Evolutionary conservation across 2,329 filamentous ascomycete genomes (phyloP).

Genomic region (Claviceps fusiformis): DNA sequence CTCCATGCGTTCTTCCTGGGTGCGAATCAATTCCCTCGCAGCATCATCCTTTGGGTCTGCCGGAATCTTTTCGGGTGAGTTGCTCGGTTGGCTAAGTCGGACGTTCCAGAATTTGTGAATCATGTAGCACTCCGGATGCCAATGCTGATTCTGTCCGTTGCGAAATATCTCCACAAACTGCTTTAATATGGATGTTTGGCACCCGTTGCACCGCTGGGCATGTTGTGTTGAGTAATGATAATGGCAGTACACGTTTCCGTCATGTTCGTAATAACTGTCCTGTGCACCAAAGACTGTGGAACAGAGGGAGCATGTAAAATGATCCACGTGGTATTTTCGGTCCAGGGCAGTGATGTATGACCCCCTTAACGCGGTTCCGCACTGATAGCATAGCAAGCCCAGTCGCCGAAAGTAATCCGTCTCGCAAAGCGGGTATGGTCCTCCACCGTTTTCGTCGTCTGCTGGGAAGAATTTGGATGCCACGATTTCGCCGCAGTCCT

Average conservation of each 20-base stretch:
- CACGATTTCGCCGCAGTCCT: slow-evolving; percentile 96
- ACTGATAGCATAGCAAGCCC: slow-evolving; percentile 81
- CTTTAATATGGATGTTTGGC: slow-evolving; percentile 92
- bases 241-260: slow-evolving; percentile 91
- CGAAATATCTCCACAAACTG: slow-evolving; percentile 98
- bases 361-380: slow-evolving; percentile 80
- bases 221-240: slow-evolving; percentile 98
- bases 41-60: slow-evolving; percentile 36
- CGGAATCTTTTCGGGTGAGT: slow-evolving; percentile 30
- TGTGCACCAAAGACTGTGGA: slow-evolving; percentile 96
- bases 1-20: slow-evolving; percentile 87
- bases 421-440: slow-evolving; percentile 91
- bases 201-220: slow-evolving; percentile 90
- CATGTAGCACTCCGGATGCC: slow-evolving; percentile 99
- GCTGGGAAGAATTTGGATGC: slow-evolving; percentile 98
- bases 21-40: slow-evolving; percentile 61
- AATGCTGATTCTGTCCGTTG: slow-evolving; percentile 96
- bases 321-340: slow-evolving; percentile 96
- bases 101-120: slow-evolving; percentile 99
- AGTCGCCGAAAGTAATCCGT: slow-evolving; percentile 93
- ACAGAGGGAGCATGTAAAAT: slow-evolving; percentile 96
- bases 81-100: slow-evolving; percentile 53
- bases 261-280: slow-evolving; percentile 98
- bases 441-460: slow-evolving; percentile 72
- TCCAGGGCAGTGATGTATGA: slow-evolving; percentile 98